Evolutionary conservation across 2,329 filamentous ascomycete genomes (phyloP), one percentile per base, ranked within the genome.

Genomic region (Daldinia sp.): DNA sequence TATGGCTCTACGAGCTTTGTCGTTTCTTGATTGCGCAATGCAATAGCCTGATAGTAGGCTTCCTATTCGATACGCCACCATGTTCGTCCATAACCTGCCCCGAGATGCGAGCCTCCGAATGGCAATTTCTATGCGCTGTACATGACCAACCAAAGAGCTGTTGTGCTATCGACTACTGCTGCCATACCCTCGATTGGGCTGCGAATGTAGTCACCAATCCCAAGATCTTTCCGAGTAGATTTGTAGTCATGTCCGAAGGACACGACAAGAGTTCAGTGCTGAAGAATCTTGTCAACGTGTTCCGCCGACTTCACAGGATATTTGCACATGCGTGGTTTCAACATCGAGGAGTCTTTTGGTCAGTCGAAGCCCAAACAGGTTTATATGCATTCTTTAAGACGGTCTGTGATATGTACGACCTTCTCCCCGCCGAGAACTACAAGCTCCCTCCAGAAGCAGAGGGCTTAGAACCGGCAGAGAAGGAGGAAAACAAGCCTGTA

Each of bases 281-380:
- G 62, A 92, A 93, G 77, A 94, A 96, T 76, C 83, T 99, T 61
- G 91, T 94, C 70, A 98, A 97, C 76, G 94, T 99, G 58, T 98
- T 99, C 78, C 87, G 95, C 58, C 87, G 95, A 11, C 86, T 98
- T 50, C 96, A 99, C 77, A 87, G 95, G 63, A 98, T 99, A 78
- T 99, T 98, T 75, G 95, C 95, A 47, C 95, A 99, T 76, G 95
- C 95, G 6, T 99, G 95, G 95, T 99, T 97, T 77, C 93, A 97
- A 79, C 95, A 99, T 77, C 87, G 94, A 45, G 90, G 91, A 57
- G 92, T 97, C 54, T 99, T 98, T 77, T 98, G 94, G 93, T 88
- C 91, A 37, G 90, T 98, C 1, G 95, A 99, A 79, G 87, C 87
- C 8, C 88, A 93, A 75, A 93, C 92, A n/a, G 95, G 95, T 0